A percentile compares a stretch with the other conserved stretches of the same genome.
Evolutionary conservation across 225 moss, liverwort and hornwort genomes (phyloP).

Genomic region (Pseudisothecium myosuroides): DNA sequence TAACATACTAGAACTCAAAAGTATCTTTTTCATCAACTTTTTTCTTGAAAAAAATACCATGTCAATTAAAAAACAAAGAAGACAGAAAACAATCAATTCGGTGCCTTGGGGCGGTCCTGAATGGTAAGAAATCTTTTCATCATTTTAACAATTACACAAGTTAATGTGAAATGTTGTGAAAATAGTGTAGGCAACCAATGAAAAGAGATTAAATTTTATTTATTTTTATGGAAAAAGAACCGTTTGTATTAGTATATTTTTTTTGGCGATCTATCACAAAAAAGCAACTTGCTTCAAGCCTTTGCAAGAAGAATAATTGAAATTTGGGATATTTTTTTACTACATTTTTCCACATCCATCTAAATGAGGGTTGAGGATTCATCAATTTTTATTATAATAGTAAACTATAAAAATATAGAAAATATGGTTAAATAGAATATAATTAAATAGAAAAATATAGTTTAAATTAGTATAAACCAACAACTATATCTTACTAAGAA

Average conservation of each 20-base stretch:
- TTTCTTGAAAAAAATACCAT: neutral
- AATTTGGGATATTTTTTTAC: neutral
- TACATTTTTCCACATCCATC: neutral
- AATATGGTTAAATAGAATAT: neutral
- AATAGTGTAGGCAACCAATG: neutral
- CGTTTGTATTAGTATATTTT: too few species aligned
- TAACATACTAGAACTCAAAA: neutral
- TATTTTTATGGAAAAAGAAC: too few species aligned
- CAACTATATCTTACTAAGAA: neutral
- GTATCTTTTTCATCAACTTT: neutral
- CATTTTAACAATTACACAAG: neutral
- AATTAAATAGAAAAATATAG: too few species aligned
- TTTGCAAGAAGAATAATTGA: neutral
- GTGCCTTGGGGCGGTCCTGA: accelerated
- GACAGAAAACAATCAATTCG: neutral
- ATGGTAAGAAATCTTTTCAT: neutral
- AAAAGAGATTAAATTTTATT: neutral
- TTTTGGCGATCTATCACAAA: too few species aligned
- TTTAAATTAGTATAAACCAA: neutral
- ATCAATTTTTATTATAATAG: neutral
- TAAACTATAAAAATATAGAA: neutral
- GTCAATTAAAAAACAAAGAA: neutral
- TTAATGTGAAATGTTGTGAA: neutral
- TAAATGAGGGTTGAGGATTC: accelerated
- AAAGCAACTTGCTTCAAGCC: neutral